A percentile compares a stretch with the other conserved stretches of the same genome.
Evolutionary conservation across 495 filamentous ascomycete species (phyloP).

Genomic region (Durotheca rogersii): DNA sequence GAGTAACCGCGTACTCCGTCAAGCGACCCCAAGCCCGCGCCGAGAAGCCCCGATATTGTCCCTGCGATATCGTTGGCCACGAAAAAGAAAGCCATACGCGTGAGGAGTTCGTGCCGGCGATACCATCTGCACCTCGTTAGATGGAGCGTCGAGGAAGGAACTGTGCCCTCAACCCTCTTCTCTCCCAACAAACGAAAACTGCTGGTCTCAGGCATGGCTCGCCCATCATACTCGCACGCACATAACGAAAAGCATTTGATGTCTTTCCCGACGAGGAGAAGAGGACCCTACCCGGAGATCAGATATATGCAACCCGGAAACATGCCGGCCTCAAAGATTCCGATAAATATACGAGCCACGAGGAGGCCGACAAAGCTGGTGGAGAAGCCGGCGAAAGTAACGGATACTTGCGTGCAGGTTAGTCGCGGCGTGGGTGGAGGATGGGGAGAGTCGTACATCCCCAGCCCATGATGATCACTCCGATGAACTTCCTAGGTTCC

Average conservation of each 20-base stretch:
- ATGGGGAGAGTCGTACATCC: conserved; percentile 29
- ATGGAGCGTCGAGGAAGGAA: conserved; percentile 2
- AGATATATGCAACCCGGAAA: conserved; percentile 79
- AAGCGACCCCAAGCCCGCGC: conserved; percentile 68
- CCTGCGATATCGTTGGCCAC: conserved; percentile 75
- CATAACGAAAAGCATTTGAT: conserved; percentile 29
- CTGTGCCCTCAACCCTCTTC: too few species aligned
- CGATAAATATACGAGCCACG: conserved; percentile 70
- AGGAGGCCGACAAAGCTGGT: conserved; percentile 70
- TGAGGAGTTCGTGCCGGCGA: conserved; percentile 60
- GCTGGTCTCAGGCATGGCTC: too few species aligned
- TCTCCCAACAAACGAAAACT: too few species aligned
- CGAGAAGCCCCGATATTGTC: conserved; percentile 76
- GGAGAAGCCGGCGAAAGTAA: conserved; percentile 67
- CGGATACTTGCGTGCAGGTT: conserved; percentile 44
- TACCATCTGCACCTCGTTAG: conserved; percentile 71
- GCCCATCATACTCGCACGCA: too few species aligned
- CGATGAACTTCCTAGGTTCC: conserved; percentile 50
- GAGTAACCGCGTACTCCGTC: conserved; percentile 59
- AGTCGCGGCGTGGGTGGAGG: conserved; percentile 62
- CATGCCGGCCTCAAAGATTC: conserved; percentile 75
- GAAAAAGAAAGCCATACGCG: conserved; percentile 79
- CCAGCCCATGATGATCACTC: conserved; percentile 49
- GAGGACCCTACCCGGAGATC: conserved; percentile 29
- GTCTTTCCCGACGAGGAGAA: conserved; percentile 67